Evolutionary conservation across 2,329 filamentous ascomycete species (phyloP), one percentile per base, ranked within the genome.

Genomic region (Calonectria hawksworthii): DNA sequence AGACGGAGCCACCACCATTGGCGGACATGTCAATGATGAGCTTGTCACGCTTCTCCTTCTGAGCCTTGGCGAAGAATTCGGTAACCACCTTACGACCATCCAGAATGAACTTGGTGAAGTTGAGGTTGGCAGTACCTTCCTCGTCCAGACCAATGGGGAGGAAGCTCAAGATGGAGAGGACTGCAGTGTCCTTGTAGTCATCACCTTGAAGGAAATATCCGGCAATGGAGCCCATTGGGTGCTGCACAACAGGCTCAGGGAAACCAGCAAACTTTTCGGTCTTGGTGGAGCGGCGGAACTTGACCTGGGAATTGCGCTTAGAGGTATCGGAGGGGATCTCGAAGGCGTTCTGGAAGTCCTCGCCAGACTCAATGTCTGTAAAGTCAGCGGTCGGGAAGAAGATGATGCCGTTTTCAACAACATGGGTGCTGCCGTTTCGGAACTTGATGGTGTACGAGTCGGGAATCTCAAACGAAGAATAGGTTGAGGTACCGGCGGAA

Each of bases 1-100:
- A 26, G 16, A 81, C 73, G 7, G 78, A 80, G 3, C 79, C 79
- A 18, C 79, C 79, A 0, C 78, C 75, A 26, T 81, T 81, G 32
- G 74, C 76, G 18, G 79, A 80, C 36, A 81, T 7, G 10, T 81
- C 79, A 14, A 81, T 75, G 30, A 81, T 76, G 63, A 81, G 79
- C 71, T 81, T 81, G n/a, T 80, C 70, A 0, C 78, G 78, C 21
- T 76, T 72, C 36, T 75, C 67, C 44, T 68, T 63, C 66, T 80
- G 73, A 18, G 77, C 77, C 32, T 69, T 54, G n/a, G 73, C 68
- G 44, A 81, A 76, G 51, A 81, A 74, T 5, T 78, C 59, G 38
- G 76, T 64, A 3, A 81, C 28, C 11, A 80, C 73, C 11, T 68
- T 64, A 30, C 79, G 72, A 21, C 51, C 77, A 32, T 81, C 79